Evolutionary conservation across 805 yeast species (phyloP).

Genomic region (Yarrowia divulgata): DNA sequence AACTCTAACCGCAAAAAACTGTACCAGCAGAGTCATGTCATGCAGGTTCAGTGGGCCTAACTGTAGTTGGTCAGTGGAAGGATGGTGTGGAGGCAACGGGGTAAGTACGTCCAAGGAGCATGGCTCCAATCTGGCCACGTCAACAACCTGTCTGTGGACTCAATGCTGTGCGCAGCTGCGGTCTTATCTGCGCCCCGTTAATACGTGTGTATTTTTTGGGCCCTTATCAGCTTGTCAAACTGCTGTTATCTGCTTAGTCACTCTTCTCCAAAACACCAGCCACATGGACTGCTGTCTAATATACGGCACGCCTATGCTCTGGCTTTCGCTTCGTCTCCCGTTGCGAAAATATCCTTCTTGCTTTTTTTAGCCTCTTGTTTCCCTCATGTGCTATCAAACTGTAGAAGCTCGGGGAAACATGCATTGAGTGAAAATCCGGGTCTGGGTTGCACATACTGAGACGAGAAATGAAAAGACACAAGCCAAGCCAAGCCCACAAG

Average conservation of each 20-base stretch:
- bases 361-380: constrained; percentile 16
- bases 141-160: too few species aligned
- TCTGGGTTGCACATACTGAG: constrained; percentile 14
- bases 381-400: constrained; percentile 22
- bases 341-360: background rate
- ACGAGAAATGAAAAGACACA: constrained; percentile 6
- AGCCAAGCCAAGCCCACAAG: constrained; percentile 13
- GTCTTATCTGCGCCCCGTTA: too few species aligned
- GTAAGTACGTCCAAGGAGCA: constrained; percentile 14
- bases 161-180: too few species aligned
- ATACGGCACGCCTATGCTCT: background rate
- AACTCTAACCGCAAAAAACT: constrained; percentile 34
- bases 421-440: constrained; percentile 8
- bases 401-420: constrained; percentile 34
- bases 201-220: too few species aligned
- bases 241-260: too few species aligned
- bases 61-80: constrained; percentile 23
- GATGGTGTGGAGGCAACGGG: constrained; percentile 9
- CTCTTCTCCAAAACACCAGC: too few species aligned
- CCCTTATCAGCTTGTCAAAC: too few species aligned
- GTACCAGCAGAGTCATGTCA: constrained; percentile 28
- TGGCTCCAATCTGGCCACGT: background rate
- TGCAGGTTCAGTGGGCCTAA: constrained; percentile 37
- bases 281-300: too few species aligned
- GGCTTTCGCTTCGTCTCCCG: too few species aligned